Evolutionary conservation across 352 stramenopile species (phyloP), one percentile per base, ranked within the genome.

Genomic region (Phytophthora pinifolia): DNA sequence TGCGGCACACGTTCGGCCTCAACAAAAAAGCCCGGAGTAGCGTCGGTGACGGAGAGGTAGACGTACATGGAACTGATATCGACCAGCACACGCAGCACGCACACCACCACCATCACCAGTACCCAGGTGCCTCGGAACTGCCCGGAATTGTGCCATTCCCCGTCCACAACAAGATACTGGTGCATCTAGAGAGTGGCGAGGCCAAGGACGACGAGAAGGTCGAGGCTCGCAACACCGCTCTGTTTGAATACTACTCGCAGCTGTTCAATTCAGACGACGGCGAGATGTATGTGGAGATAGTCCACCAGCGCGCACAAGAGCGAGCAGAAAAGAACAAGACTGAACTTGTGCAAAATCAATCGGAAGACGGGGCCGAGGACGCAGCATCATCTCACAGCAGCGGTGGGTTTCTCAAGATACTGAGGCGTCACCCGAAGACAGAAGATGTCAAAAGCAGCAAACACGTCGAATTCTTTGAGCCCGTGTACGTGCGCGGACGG

Each of bases 201-300:
- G 68, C 62, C 4, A 73, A 79, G 30, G 79, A 82, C 45, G 76
- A 89, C 33, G 67, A 53, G 41, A 89, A 87, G 52, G 72, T 80
- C 29, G 45, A 67, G 22, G 54, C 50, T 8, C 67, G 76, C 20
- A 72, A 62, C 8, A 41, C 61, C 3, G 79, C 72, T 12, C 58
- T 89, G 1, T 89, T 89, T 22, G 65, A 74, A 34, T 89, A 89
- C 43, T 89, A 87, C 63, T 70, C 70, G n/a, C 62, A 72, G 50
- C 49, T 87, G 15, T 86, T 89, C 62, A 87, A 84, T 54, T 81
- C 74, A 41, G 70, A 83, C 5, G 76, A 84, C 8, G 58, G 68
- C 8, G 76, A 83, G 43, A 59, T 86, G 51, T 87, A 74, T 35
- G 36, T 87, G 22, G 67, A 83, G 20, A 50, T 86, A 34, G 50